Conservation (phyloP, 1,284 basidiomycete species). For the Moesziomyces sp. region DNA sequence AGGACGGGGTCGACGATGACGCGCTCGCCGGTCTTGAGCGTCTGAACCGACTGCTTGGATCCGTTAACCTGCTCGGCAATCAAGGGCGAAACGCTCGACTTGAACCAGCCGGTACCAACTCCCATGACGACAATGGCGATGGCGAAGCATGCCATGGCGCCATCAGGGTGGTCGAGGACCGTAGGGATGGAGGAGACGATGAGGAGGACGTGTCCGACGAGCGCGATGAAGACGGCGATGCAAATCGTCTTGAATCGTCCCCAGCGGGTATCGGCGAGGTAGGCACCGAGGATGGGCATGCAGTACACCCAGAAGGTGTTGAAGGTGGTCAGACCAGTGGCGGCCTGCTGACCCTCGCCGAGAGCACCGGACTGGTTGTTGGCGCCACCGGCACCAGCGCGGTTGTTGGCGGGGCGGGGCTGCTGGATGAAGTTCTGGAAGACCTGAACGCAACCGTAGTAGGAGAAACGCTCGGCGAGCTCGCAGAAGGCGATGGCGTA, state of each 20-base stretch:
- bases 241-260: conserved; percentile 71
- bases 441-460: conserved; percentile 63
- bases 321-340: conserved; percentile 65
- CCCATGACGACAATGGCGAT: conserved; percentile 65
- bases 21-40: conserved; percentile 75
- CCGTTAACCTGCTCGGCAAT: conserved; percentile 71
- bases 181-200: conserved; percentile 78
- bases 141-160: conserved; percentile 75
- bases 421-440: conserved; percentile 65
- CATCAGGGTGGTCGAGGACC: conserved; percentile 73
- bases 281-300: conserved; percentile 65
- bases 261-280: conserved; percentile 69
- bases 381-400: conserved; percentile 54
- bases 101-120: conserved; percentile 80
- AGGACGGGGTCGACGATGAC: conserved; percentile 83
- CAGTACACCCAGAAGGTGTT: conserved; percentile 65
- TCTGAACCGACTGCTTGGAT: conserved; percentile 55
- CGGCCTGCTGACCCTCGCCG: conserved; percentile 60
- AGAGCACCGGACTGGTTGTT: conserved; percentile 61
- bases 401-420: conserved; percentile 48
- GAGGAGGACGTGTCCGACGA: conserved; percentile 76
- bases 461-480: conserved; percentile 66
- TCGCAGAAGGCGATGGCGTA: conserved; percentile 66
- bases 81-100: conserved; percentile 69
- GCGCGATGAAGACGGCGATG: conserved; percentile 67